A percentile compares a stretch with the other conserved stretches of the same genome.
These are phyloP conservation scores for Lodderomyces pseudojiufengensis DNA, from an alignment of 1,139 yeast genomes.

Conservation along the genomic window DNA sequence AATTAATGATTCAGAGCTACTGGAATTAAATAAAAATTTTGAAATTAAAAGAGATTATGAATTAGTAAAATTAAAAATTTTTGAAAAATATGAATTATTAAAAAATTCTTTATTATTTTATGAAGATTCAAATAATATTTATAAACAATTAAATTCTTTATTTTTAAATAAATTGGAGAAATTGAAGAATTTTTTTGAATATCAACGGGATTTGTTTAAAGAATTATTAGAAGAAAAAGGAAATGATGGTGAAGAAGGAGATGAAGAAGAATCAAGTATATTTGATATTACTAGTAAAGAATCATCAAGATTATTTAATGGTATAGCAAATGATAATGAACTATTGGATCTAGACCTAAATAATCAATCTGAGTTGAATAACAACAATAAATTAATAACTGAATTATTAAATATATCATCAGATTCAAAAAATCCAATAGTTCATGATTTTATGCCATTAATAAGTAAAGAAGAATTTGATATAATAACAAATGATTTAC, in stretches of 20 bases:
- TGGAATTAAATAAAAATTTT: slow-evolving; percentile 14
- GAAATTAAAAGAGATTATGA: slow-evolving; percentile 31
- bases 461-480: slow-evolving; percentile 36
- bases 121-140: slow-evolving; percentile 37
- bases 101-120: slow-evolving; percentile 34
- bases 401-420: slow-evolving; percentile 7
- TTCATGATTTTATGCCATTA: slow-evolving; percentile 45
- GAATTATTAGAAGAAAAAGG: slow-evolving; percentile 18
- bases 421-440: slow-evolving; percentile 13
- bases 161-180: slow-evolving; percentile 37
- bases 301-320: slow-evolving; percentile 31
- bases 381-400: slow-evolving; percentile 2
- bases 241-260: slow-evolving; percentile 15
- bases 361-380: no score
- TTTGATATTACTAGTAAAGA: slow-evolving; percentile 37
- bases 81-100: slow-evolving; percentile 33
- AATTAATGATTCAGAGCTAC: slow-evolving; percentile 31
- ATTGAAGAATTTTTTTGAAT: slow-evolving; percentile 39
- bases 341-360: no score
- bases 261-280: slow-evolving; percentile 11
- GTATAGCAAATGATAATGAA: slow-evolving; percentile 18
- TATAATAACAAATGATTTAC: slow-evolving; percentile 39
- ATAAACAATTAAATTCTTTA: slow-evolving; percentile 29
- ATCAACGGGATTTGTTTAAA: slow-evolving; percentile 29
- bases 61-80: slow-evolving; percentile 32